Percentiles rank a stretch among this genome's conserved stretches.
Conservation (phyloP, 2,329 filamentous ascomycete genomes). For the Aspergillus nomiae region DNA sequence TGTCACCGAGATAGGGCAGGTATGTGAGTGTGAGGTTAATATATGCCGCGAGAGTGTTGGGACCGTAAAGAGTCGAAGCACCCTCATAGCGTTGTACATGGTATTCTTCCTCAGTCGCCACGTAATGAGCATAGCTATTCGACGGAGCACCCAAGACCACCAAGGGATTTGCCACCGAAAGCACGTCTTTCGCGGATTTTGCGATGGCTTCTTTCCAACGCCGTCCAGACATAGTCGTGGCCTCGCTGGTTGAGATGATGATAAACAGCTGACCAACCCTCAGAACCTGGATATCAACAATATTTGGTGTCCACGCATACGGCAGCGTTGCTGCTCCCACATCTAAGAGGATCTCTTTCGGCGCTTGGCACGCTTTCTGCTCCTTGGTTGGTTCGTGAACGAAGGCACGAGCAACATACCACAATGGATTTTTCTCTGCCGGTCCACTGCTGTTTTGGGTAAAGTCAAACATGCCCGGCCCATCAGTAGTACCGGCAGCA, state of each 20-base stretch:
- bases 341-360: constrained; percentile 85
- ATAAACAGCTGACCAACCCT: constrained; percentile 83
- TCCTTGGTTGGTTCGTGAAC: constrained; percentile 69
- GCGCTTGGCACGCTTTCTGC: constrained; percentile 74
- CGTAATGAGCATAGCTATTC: constrained; percentile 87
- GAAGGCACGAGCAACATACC: constrained; percentile 72
- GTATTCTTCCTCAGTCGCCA: constrained; percentile 79
- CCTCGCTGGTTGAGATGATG: constrained; percentile 82
- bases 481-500: constrained; percentile 88
- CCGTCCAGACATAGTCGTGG: constrained; percentile 87
- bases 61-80: constrained; percentile 87
- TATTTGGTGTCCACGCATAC: constrained; percentile 87
- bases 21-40: constrained; percentile 80
- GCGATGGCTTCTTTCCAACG: constrained; percentile 77
- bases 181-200: constrained; percentile 54
- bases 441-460: constrained; percentile 83
- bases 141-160: constrained; percentile 86
- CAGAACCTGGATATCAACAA: constrained; percentile 84
- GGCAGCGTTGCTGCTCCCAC: constrained; percentile 78
- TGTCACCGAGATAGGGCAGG: constrained; percentile 64
- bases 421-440: constrained; percentile 71
- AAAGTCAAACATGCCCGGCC: constrained; percentile 90
- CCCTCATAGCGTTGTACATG: constrained; percentile 87
- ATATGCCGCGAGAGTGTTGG: constrained; percentile 79
- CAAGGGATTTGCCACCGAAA: constrained; percentile 59